A percentile compares a stretch with the other conserved stretches of the same genome.
Evolutionary conservation across 106 monocot species (phyloP).

Genomic region (Cymbidium sinense): DNA sequence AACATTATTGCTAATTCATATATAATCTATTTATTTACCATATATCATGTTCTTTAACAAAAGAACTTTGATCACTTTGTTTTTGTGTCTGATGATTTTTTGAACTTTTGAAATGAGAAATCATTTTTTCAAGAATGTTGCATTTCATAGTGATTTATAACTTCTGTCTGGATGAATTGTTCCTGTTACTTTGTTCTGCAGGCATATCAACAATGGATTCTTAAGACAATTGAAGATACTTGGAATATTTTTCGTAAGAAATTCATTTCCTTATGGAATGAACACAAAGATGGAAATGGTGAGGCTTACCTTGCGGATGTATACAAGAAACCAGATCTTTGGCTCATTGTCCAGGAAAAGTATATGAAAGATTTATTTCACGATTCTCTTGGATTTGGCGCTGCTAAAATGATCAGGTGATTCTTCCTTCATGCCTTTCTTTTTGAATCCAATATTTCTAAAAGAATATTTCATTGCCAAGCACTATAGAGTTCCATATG

Average conservation of each 20-base stretch:
- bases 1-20: not conserved
- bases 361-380: slow-evolving; percentile 80
- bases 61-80: not conserved
- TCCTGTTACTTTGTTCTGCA: slow-evolving; percentile 9
- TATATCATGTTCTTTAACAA: not conserved
- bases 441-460: not conserved
- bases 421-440: not conserved
- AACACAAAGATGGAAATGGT: slow-evolving; percentile 66
- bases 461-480: not conserved
- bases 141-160: not conserved
- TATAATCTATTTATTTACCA: not conserved
- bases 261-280: slow-evolving; percentile 72
- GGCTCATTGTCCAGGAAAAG: slow-evolving; percentile 47
- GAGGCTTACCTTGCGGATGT: slow-evolving; percentile 68
- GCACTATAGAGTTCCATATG: not conserved
- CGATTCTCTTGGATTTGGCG: slow-evolving; percentile 85
- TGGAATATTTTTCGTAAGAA: slow-evolving; percentile 79
- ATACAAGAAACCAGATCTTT: slow-evolving; percentile 56
- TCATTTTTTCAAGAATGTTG: not conserved
- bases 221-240: slow-evolving; percentile 68
- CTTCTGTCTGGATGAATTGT: not conserved
- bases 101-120: not conserved
- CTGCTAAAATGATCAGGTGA: slow-evolving; percentile 98
- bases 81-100: not conserved
- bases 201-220: slow-evolving; percentile 89